A percentile compares a stretch with the other conserved stretches of the same genome.
Evolutionary conservation across 179 eudicot species (phyloP).

Genomic region (Actinidia arguta): DNA sequence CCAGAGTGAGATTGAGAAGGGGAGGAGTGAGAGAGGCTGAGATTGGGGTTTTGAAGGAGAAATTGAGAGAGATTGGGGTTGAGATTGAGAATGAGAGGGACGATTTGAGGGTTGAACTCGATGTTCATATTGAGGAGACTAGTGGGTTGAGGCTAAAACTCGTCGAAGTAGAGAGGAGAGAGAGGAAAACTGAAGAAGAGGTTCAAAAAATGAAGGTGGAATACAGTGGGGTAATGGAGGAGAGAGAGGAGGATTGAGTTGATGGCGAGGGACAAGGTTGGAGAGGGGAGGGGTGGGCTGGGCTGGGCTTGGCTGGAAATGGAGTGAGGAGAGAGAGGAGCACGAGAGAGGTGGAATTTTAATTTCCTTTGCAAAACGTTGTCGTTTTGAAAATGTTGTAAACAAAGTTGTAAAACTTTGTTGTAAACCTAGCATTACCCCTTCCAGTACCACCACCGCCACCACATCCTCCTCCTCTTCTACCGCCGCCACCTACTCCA

Average conservation of each 20-base stretch:
- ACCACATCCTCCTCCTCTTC: too few relatives aligned
- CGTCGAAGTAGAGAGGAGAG: conserved; percentile 40
- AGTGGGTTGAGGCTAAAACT: conserved; percentile 39
- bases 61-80: conserved; percentile 28
- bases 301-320: too few relatives aligned
- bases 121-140: conserved; percentile 35
- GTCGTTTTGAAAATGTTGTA: too few relatives aligned
- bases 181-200: conserved; percentile 25
- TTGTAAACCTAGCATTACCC: too few relatives aligned
- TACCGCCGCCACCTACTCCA: too few relatives aligned
- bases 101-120: conserved; percentile 31
- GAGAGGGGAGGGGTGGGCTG: too few relatives aligned
- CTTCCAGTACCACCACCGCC: too few relatives aligned
- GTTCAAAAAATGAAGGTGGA: conserved; percentile 31
- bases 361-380: too few relatives aligned
- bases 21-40: conserved; percentile 38
- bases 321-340: too few relatives aligned
- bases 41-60: conserved; percentile 47
- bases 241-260: conserved; percentile 36
- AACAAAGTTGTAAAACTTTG: too few relatives aligned
- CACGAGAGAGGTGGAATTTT: too few relatives aligned
- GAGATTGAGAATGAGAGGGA: conserved; percentile 51
- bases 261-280: conserved; percentile 36
- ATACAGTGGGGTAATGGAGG: conserved; percentile 32
- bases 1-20: conserved; percentile 48